Evolutionary conservation across 2,329 filamentous ascomycete species (phyloP).

Genomic region (Hansfordia pulvinata): DNA sequence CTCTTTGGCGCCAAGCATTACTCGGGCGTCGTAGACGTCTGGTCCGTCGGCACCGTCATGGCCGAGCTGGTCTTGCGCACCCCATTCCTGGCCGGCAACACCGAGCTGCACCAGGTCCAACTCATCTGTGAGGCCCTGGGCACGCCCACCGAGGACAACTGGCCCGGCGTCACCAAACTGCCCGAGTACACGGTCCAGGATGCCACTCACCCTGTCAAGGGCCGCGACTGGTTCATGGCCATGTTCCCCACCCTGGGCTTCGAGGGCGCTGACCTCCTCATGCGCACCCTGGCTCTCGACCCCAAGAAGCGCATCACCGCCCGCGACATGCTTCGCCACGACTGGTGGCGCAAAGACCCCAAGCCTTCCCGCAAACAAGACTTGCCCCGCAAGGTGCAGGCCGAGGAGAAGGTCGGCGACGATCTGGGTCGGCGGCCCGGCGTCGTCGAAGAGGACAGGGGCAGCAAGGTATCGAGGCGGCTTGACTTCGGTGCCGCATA

Average conservation of each 20-base stretch:
- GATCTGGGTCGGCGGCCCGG: conserved; percentile 71
- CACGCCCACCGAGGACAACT: conserved; percentile 85
- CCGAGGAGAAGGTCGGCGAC: conserved; percentile 62
- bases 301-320: conserved; percentile 76
- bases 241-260: conserved; percentile 71
- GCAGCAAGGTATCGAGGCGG: conserved; percentile 68
- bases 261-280: conserved; percentile 76
- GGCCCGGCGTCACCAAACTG: conserved; percentile 79
- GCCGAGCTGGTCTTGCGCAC: conserved; percentile 76
- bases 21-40: conserved; percentile 81
- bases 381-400: conserved; percentile 64
- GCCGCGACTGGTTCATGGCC: conserved; percentile 57
- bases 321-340: conserved; percentile 62
- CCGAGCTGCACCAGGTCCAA: conserved; percentile 74
- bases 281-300: conserved; percentile 74
- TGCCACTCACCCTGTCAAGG: conserved; percentile 43
- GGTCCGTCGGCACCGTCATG: conserved; percentile 87
- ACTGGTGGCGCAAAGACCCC: conserved; percentile 77
- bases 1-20: conserved; percentile 86
- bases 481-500: conserved; percentile 60
- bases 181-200: conserved; percentile 66
- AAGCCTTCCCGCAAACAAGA: conserved; percentile 71
- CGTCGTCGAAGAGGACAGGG: conserved; percentile 52
- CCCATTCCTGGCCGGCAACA: conserved; percentile 73
- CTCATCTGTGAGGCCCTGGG: conserved; percentile 78